Evolutionary conservation across 2,329 filamentous ascomycete species (phyloP).

Genomic region (Paramyrothecium sp.): DNA sequence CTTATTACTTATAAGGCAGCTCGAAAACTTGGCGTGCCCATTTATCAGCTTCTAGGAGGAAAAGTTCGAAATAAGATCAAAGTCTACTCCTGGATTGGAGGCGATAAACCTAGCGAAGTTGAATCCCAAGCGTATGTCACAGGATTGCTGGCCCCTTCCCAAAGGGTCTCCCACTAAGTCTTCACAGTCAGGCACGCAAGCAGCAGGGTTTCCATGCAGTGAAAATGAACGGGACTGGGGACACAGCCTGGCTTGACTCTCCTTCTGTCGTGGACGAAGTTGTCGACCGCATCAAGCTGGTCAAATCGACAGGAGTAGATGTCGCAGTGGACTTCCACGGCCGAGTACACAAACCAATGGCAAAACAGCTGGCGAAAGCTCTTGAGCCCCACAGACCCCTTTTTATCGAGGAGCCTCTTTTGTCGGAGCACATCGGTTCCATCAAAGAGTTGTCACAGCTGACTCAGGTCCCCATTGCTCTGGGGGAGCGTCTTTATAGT

Average conservation of each 20-base stretch:
- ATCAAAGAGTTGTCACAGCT: slow-evolving; percentile 41
- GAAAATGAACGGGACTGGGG: slow-evolving; percentile 80
- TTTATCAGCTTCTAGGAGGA: slow-evolving; percentile 73
- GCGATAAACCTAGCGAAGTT: slow-evolving; percentile 68
- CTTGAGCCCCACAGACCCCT: slow-evolving; percentile 68
- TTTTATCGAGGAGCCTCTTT: slow-evolving; percentile 73
- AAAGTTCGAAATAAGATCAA: slow-evolving; percentile 68
- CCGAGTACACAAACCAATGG: slow-evolving; percentile 74
- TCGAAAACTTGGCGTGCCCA: slow-evolving; percentile 56
- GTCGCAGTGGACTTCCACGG: slow-evolving; percentile 78
- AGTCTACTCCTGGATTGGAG: slow-evolving; percentile 79
- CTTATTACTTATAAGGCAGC: slow-evolving; percentile 23
- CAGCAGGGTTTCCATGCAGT: slow-evolving; percentile 64
- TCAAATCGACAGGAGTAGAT: slow-evolving; percentile 69
- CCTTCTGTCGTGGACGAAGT: slow-evolving; percentile 61
- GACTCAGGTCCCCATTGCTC: slow-evolving; percentile 60
- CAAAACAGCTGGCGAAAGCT: slow-evolving; percentile 67
- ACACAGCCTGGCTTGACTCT: slow-evolving; percentile 74
- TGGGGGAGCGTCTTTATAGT: slow-evolving; percentile 70
- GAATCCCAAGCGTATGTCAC: slow-evolving; percentile 55
- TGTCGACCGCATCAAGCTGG: slow-evolving; percentile 65
- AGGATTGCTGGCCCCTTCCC: too few relatives aligned
- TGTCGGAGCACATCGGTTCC: slow-evolving; percentile 66
- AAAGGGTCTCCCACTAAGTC: not conserved
- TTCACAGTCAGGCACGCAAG: slow-evolving; percentile 51